These are phyloP conservation scores for Penicillium concentricum DNA, from an alignment of 2,329 filamentous ascomycete genomes.

Conservation along the genomic window DNA sequence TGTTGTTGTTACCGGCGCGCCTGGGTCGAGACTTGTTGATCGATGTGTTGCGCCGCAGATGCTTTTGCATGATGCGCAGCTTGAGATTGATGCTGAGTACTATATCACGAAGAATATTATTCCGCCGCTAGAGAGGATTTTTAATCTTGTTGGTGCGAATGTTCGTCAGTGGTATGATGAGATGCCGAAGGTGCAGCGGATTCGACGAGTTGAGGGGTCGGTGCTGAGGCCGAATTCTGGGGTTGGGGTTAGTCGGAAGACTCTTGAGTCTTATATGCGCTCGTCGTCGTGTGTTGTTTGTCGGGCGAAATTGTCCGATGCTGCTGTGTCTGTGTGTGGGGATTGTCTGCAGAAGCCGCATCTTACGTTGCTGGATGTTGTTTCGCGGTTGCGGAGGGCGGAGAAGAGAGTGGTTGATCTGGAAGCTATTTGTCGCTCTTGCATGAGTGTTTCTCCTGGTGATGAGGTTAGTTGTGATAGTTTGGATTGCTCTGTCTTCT, in stretches of 20 bases:
- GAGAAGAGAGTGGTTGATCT: conserved; percentile 66
- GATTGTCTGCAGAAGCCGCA: conserved; percentile 43
- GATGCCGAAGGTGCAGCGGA: conserved; percentile 86
- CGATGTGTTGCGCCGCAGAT: conserved; percentile 86
- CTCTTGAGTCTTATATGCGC: conserved; percentile 91
- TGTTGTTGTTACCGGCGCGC: conserved; percentile 84
- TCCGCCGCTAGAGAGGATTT: conserved; percentile 90
- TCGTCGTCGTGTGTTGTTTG: conserved; percentile 78
- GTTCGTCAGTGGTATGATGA: conserved; percentile 91
- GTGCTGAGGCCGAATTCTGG: conserved; percentile 22
- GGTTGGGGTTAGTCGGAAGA: conserved; percentile 55
- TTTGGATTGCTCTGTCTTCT: conserved; percentile 90
- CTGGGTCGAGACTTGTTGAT: conserved; percentile 80
- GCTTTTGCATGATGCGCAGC: conserved; percentile 71
- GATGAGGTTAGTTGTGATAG: conserved; percentile 87
- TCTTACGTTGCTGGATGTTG: conserved; percentile 63
- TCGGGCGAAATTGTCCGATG: conserved; percentile 54
- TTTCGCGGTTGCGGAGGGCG: conserved; percentile 59
- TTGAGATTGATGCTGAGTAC: conserved; percentile 87
- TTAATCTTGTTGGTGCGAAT: conserved; percentile 92
- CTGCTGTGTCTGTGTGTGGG: conserved; percentile 44
- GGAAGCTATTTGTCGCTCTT: conserved; percentile 73
- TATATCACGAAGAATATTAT: conserved; percentile 97
- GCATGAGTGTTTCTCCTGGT: conserved; percentile 67
- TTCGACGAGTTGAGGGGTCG: conserved; percentile 59